These are phyloP conservation scores for Russula compacta DNA, from an alignment of 768 basidiomycete species.

Conservation along the genomic window DNA sequence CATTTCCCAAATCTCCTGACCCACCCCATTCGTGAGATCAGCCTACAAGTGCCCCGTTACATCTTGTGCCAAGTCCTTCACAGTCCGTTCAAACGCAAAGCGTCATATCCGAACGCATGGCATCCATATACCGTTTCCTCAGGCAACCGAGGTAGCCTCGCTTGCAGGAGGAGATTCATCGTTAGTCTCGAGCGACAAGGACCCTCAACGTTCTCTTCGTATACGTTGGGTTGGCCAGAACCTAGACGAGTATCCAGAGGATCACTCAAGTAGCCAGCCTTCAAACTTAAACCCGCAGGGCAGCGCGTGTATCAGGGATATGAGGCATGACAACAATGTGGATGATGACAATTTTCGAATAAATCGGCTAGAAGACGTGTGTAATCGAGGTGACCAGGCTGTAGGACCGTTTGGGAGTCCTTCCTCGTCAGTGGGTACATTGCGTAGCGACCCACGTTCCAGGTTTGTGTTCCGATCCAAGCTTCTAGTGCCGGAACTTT, in stretches of 20 bases:
- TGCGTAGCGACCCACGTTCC: not conserved
- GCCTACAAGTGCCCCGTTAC: slow-evolving; percentile 44
- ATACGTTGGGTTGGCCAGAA: slow-evolving; percentile 17
- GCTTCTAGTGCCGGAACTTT: not conserved
- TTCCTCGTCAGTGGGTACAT: not conserved
- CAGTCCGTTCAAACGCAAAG: slow-evolving; percentile 73
- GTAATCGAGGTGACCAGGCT: not conserved
- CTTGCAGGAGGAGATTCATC: slow-evolving; percentile 4
- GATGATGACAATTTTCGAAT: not conserved
- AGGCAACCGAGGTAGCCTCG: not conserved
- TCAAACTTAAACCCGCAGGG: not conserved
- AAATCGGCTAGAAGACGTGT: not conserved
- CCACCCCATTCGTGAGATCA: slow-evolving; percentile 2
- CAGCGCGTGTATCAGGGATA: not conserved
- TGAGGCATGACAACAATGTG: not conserved
- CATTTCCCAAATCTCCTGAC: not conserved
- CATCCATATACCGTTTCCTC: slow-evolving; percentile 30
- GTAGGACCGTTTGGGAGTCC: not conserved
- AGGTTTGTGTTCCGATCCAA: slow-evolving; percentile 6
- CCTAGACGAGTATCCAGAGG: not conserved
- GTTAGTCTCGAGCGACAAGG: not conserved
- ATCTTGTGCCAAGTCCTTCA: slow-evolving; percentile 57
- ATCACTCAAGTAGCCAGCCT: not conserved
- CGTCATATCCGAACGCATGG: slow-evolving; percentile 72
- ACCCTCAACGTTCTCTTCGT: slow-evolving; percentile 13